Conservation (phyloP, 2,329 filamentous ascomycete genomes). For the Sporothrix variecibatus region DNA sequence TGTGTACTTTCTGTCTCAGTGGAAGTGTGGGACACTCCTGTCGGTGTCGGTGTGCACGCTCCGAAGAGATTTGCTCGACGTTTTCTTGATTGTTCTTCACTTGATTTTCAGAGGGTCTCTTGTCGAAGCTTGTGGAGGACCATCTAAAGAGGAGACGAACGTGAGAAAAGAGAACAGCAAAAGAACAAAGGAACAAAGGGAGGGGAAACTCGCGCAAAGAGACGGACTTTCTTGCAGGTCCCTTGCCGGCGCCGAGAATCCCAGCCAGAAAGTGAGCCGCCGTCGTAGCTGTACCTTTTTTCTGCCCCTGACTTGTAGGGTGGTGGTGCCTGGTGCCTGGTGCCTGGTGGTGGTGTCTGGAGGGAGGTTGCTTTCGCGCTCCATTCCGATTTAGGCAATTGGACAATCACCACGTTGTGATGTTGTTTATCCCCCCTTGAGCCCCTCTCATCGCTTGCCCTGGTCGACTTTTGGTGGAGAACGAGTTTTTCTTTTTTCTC, state of each 20-base stretch:
- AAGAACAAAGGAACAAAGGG: background rate
- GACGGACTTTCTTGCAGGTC: background rate
- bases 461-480: background rate
- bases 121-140: background rate
- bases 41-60: background rate
- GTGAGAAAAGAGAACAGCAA: background rate
- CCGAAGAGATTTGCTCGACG: background rate
- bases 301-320: background rate
- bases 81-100: background rate
- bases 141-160: background rate
- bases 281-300: background rate
- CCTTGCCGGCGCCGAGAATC: background rate
- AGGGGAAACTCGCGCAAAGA: background rate
- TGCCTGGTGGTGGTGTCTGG: background rate
- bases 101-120: background rate
- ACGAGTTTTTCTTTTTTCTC: background rate
- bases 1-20: background rate
- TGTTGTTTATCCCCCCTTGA: background rate
- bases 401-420: conserved; percentile 9
- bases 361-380: conserved; percentile 1
- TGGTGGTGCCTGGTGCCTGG: background rate
- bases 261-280: background rate
- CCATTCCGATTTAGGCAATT: conserved; percentile 12
- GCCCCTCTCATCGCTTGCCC: background rate
- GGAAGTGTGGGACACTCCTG: background rate